Conservation (phyloP, 345 rosid genomes). For the Rhizophora mangle region DNA sequence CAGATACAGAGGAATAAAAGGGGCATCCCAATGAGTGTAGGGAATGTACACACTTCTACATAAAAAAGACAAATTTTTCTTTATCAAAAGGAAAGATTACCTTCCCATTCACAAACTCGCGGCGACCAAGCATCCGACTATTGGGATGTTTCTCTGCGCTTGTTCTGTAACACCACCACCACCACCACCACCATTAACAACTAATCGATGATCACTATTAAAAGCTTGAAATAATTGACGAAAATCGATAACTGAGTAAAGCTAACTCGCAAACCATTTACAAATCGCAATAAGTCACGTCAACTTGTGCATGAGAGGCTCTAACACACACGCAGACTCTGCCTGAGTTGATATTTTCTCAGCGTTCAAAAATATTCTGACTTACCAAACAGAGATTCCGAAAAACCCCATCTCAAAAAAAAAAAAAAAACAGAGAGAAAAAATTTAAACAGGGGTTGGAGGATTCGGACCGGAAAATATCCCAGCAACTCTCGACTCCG, state of each 20-base stretch:
- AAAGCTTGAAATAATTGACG: not conserved
- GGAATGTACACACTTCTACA: too few relatives aligned
- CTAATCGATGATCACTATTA: not conserved
- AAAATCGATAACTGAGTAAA: too few relatives aligned
- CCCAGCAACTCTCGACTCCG: constrained; percentile 91
- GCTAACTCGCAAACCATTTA: too few relatives aligned
- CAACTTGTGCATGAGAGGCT: too few relatives aligned
- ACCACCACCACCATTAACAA: constrained; percentile 1
- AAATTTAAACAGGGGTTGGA: too few relatives aligned
- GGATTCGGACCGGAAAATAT: constrained; percentile 70
- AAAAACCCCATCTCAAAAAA: not conserved
- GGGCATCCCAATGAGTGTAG: too few relatives aligned
- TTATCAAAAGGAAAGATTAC: constrained; percentile 29
- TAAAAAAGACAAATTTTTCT: not conserved
- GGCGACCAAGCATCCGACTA: constrained; percentile 80
- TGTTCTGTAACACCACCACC: constrained; percentile 38
- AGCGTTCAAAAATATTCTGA: not conserved
- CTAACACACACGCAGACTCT: too few relatives aligned
- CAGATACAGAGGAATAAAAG: not conserved
- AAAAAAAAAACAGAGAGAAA: too few relatives aligned
- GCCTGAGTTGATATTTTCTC: not conserved
- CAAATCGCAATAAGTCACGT: too few relatives aligned
- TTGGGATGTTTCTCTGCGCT: constrained; percentile 74
- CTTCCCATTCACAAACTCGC: constrained; percentile 74
- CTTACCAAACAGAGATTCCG: constrained; percentile 14